Base-by-base conservation (phyloP, 768 basidiomycete species). In the Multifurca ochricompacta region DNA sequence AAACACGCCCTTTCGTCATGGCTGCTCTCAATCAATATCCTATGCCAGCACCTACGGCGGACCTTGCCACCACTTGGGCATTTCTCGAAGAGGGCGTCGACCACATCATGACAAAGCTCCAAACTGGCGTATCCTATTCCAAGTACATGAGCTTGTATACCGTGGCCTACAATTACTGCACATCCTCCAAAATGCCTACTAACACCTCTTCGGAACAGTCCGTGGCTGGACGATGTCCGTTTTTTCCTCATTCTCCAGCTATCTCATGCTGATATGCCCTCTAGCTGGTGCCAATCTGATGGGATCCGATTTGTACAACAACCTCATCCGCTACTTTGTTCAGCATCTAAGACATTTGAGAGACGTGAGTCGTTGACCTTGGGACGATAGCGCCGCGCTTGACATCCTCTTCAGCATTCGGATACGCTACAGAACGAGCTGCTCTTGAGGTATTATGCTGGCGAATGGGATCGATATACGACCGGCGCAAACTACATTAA, bases 151-250 rank as follows among this genome's bases (percentile, higher is more conserved):
- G 68, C 59, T 74, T 83, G 56, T 92, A 97, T 71, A 95, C 93
- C 21, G 90, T 92, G 48, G 88, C 91, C 8, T 98, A 99, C 77
- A 97, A 98, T 74, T 98, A 95, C 69, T 99, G 96, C 67, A 97
- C 91, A 25, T 87, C 87, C 27, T 87, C 87, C 3, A 85, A 83
- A 68, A 86, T 85, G 83, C 80, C 78, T 19, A 62, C 68, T 63
- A 75, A 76, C 43, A 71, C 65, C 21, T 70, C 73, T 18, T 70
- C 73, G 23, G 63, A 64, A n/a, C 62, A 68, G 3, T 67, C 69
- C 9, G 55, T 70, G 16, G 70, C 73, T 4, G 72, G 68, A 62
- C 77, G 85, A 66, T 82, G 86, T 88, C 65, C 71, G 83, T 77
- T 21, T 11, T 14, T 4, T 51, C 31, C 31, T 46, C 46, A 57